These are phyloP conservation scores for Diphasiastrum complanatum DNA, from an alignment of 83 land plant genomes.

Conservation along the genomic window DNA sequence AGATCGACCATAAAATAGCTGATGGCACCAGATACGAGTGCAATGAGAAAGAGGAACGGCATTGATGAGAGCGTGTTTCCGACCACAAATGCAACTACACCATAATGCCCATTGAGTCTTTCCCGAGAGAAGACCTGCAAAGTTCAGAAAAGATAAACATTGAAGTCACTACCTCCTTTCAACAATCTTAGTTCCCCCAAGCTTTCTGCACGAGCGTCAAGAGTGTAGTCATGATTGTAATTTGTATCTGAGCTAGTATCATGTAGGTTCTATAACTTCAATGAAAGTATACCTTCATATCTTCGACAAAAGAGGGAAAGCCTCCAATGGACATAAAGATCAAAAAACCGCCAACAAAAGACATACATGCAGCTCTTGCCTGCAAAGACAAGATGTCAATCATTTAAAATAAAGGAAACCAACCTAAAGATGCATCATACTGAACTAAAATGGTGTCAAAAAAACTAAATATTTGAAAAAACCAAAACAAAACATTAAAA, in stretches of 20 bases:
- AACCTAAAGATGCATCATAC: too few relatives aligned
- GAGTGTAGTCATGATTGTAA: background rate
- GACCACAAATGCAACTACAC: slow-evolving; percentile 39
- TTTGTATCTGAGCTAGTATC: background rate
- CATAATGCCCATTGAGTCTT: slow-evolving; percentile 49
- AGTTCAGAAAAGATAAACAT: background rate
- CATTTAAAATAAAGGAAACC: too few relatives aligned
- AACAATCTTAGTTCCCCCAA: background rate
- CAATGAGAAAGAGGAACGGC: slow-evolving; percentile 48
- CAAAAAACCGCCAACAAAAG: slow-evolving; percentile 56
- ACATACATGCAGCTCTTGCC: slow-evolving; percentile 47
- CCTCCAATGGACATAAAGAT: slow-evolving; percentile 83
- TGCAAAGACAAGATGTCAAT: slow-evolving; percentile 3
- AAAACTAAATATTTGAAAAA: too few relatives aligned
- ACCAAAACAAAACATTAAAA: too few relatives aligned
- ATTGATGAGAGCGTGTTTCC: slow-evolving; percentile 60
- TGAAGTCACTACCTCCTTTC: background rate
- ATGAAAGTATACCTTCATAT: slow-evolving; percentile 52
- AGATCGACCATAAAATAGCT: slow-evolving; percentile 51
- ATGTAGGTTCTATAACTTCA: background rate
- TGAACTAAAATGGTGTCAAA: too few relatives aligned
- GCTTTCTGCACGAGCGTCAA: background rate
- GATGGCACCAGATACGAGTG: slow-evolving; percentile 35
- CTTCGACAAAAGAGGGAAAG: slow-evolving; percentile 76
- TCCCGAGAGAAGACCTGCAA: slow-evolving; percentile 42